Percentiles rank a stretch among this genome's conserved stretches.
phyloP scores from a whole-genome alignment of 139 green algal species.

The Choricystis sp. region DNA sequence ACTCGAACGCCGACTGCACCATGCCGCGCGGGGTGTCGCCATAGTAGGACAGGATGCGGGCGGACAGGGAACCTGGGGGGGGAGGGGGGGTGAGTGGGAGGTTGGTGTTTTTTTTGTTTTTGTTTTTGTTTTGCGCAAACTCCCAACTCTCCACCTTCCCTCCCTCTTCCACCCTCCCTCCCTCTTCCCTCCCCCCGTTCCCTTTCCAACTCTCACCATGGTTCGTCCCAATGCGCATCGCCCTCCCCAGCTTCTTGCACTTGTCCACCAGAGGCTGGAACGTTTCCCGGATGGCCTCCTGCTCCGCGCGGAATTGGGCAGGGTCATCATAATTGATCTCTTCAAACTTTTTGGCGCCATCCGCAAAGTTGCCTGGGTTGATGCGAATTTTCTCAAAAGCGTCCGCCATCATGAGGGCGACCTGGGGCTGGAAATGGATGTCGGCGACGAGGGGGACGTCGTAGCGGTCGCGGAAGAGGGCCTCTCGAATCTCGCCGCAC shows the following conservation, averaged over 20 bases:
- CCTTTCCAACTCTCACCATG: no score
- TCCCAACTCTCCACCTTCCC: no score
- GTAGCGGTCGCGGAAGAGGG: slow-evolving; percentile 88
- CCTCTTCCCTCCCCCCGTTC: no score
- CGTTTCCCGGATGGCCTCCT: slow-evolving; percentile 65
- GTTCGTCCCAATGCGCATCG: slow-evolving; percentile 97
- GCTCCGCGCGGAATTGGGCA: slow-evolving; percentile 66
- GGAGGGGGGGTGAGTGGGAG: no score
- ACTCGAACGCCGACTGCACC: slow-evolving; percentile 92
- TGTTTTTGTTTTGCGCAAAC: no score
- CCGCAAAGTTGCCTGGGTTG: slow-evolving; percentile 92
- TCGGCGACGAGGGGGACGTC: slow-evolving; percentile 90
- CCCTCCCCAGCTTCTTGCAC: slow-evolving; percentile 83
- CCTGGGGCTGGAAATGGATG: slow-evolving; percentile 95
- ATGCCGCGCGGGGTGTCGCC: slow-evolving; percentile 49
- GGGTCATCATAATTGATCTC: slow-evolving; percentile 84
- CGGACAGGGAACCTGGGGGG: slow-evolving; percentile 84
- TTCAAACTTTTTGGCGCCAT: slow-evolving; percentile 85
- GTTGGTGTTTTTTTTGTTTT: no score
- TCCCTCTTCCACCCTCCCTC: no score
- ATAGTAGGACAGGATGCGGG: slow-evolving; percentile 91
- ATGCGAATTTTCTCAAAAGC: slow-evolving; percentile 97
- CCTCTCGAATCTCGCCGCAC: slow-evolving; percentile 82
- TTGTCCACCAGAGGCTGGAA: slow-evolving; percentile 95
- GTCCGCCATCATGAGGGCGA: slow-evolving; percentile 94